Evolutionary conservation across 2,329 filamentous ascomycete genomes (phyloP).

Genomic region (Cercospora sp.): DNA sequence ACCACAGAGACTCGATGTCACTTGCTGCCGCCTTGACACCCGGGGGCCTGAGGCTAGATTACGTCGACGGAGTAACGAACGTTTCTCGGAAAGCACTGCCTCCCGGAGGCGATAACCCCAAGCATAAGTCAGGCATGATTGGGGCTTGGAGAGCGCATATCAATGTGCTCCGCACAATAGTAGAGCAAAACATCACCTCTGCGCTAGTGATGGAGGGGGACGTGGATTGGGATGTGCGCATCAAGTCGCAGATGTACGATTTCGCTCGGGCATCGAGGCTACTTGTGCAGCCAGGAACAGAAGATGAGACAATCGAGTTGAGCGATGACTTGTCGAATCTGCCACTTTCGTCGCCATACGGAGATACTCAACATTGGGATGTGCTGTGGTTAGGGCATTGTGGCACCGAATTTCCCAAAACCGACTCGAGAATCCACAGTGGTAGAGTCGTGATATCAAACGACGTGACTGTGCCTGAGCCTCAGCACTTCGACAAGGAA

Average conservation of each 20-base stretch:
- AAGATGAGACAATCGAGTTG: slow-evolving; percentile 21
- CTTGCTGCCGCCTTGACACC: slow-evolving; percentile 51
- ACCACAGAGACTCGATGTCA: slow-evolving; percentile 54
- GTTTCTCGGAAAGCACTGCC: slow-evolving; percentile 36
- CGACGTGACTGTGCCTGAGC: slow-evolving; percentile 28
- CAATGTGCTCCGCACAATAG: slow-evolving; percentile 37
- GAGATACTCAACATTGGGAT: slow-evolving; percentile 40
- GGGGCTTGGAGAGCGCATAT: slow-evolving; percentile 33
- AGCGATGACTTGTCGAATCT: slow-evolving; percentile 10
- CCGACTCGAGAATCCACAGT: slow-evolving; percentile 13
- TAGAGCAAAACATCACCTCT: slow-evolving; percentile 40
- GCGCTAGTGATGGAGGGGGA: slow-evolving; percentile 50
- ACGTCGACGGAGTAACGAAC: slow-evolving; percentile 48
- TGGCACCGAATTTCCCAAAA: slow-evolving; percentile 18
- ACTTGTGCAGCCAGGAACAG: slow-evolving; percentile 36
- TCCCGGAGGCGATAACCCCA: slow-evolving; percentile 33
- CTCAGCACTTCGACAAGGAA: slow-evolving; percentile 27
- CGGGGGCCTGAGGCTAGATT: slow-evolving; percentile 39
- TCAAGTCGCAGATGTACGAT: slow-evolving; percentile 42
- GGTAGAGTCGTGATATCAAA: slow-evolving; percentile 25
- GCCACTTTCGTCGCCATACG: slow-evolving; percentile 40
- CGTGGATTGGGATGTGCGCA: slow-evolving; percentile 49
- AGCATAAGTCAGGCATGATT: slow-evolving; percentile 30
- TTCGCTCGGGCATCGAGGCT: slow-evolving; percentile 44
- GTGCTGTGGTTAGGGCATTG: slow-evolving; percentile 41